Base-by-base conservation (phyloP, 139 green algal genomes). In the Mychonastes homosphaera region DNA sequence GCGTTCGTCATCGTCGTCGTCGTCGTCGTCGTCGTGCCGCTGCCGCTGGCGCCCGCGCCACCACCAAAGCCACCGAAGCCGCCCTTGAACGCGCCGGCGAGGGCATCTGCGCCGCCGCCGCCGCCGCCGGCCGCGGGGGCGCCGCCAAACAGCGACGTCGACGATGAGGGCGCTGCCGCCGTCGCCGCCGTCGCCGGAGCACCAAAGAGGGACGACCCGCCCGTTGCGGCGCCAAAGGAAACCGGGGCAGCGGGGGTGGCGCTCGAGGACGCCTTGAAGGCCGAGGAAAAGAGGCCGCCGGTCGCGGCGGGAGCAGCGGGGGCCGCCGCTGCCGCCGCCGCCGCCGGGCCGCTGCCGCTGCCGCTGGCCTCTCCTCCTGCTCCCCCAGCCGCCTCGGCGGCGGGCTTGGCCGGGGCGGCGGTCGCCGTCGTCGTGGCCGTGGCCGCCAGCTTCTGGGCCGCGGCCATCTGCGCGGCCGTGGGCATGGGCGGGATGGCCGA, bases 401-500 rank as follows among this genome's bases (percentile, higher is more conserved):
- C 35, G 56, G 58, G 10, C 58, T 38, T n/a, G 45, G 36, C 45
- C 47, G n/a, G n/a, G n/a, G n/a, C n/a, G n/a, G n/a, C n/a, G n/a
- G n/a, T 64, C 6, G 6, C 38, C 6, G 4, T 48, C 24, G 45
- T 32, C 55, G 30, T 63, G 16, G 27, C 40, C 12, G 41, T 41
- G 21, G 54, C 54, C 26, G 55, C 26, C 26, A 27, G 18, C 13
- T 43, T 10, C 44, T 23, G 44, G 23, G 36, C 36, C 12, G 36
- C 36, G 36, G 36, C 36, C 13, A 10, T 43, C 34, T 58, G 44
- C 23, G 55, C 40, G 24, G 39, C 55, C 33, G 40, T 28, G 36
- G 33, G 32, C n/a, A n/a, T n/a, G n/a, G n/a, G n/a, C n/a, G n/a
- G n/a, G n/a, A n/a, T 36, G 21, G n/a, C 27, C 6, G 10, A 16